Conservation (phyloP, 2,329 filamentous ascomycete genomes). For the Cordyceps cicadae region DNA sequence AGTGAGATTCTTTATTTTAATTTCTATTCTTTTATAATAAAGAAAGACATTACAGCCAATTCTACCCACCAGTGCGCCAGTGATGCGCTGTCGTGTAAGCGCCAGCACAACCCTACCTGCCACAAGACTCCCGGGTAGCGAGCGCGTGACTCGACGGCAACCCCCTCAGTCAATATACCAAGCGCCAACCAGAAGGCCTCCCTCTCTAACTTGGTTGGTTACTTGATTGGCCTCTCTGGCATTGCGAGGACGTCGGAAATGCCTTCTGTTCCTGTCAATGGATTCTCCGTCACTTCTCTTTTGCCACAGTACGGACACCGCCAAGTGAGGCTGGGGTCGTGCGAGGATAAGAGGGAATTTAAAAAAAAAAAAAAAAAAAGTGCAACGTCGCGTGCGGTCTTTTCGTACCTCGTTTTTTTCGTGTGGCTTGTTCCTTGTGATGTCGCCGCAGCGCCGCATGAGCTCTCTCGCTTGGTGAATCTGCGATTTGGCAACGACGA, state of each 20-base stretch:
- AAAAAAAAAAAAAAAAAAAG: too few species aligned
- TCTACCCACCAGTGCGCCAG: background rate
- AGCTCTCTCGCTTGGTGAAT: background rate
- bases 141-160: background rate
- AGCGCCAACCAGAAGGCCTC: background rate
- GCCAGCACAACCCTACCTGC: background rate
- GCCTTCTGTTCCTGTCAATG: background rate
- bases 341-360: too few species aligned
- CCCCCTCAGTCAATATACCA: background rate
- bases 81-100: background rate
- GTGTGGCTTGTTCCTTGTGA: background rate
- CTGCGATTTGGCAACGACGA: background rate
- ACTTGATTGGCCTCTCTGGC: background rate
- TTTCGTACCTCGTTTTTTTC: background rate
- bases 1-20: background rate
- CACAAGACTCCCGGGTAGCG: background rate
- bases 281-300: background rate
- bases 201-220: too few species aligned
- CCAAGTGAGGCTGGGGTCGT: background rate
- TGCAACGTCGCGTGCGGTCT: background rate
- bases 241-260: background rate
- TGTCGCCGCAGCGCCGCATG: background rate
- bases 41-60: background rate
- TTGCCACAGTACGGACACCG: background rate
- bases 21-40: background rate